Base-by-base conservation (phyloP, 805 yeast genomes). In the Yamadazyma philogaea region DNA sequence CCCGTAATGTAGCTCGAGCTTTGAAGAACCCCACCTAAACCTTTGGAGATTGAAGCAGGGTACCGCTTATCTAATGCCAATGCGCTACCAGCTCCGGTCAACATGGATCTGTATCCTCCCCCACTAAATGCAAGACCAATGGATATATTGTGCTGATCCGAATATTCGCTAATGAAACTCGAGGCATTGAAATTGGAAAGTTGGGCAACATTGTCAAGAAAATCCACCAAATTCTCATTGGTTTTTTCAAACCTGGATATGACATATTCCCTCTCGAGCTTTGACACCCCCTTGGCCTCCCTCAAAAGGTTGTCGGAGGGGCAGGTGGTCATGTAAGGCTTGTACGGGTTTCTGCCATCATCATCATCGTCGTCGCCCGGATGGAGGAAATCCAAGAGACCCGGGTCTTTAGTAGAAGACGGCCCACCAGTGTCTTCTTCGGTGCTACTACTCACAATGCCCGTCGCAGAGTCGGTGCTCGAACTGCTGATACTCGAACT, bases 91-190 rank as follows among this genome's bases (percentile, higher is more conserved):
- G 74, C 74, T 1, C 74, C 75, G 32, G 40, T 35, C 15, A 66
- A 52, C 70, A 66, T 66, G 32, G 72, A 70, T 35, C 72, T 53
- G 39, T 66, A 67, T 1, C 72, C 69, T 35, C 70, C 70, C 6
- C 57, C 56, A 43, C 55, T 50, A 31, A 54, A 56, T 11, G 58
- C 57, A 28, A 55, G 42, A 3, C 59, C 60, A 28, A 57, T 54
- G 10, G 58, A 40, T 12, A 57, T 59, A 53, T 58, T 66, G 46
- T 57, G 64, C 7, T 36, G 22, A 1, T 49, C 39, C 5, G 60
- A 37, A 28, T 55, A 41, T 15, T 51, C 42, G 31, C 52, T 47
- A 16, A 67, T 51, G 43, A 64, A 68, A 10, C 40, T 35, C 21
- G 52, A 49, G 8, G 68, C 67, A 40, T 68, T 59, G 39, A 68